Base-by-base conservation (phyloP, 1,139 yeast genomes). In the Taiozyma sp. region DNA sequence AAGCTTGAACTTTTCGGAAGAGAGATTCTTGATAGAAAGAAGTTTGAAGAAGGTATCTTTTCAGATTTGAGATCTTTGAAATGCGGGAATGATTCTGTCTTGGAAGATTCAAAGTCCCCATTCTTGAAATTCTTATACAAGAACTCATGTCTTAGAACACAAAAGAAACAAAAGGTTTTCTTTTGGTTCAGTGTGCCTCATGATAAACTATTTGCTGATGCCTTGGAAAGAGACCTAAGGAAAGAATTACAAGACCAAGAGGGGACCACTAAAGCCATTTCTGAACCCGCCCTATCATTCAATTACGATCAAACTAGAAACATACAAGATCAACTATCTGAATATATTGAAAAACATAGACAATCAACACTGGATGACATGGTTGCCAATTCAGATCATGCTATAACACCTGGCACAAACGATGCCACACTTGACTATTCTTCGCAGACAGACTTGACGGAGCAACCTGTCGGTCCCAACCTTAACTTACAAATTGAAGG, bases 181-280 rank as follows among this genome's bases (percentile, higher is more conserved):
- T 91, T 86, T 67, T 93, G 99, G 99, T 92, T 88, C 67, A 87
- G 92, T 64, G 98, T 93, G 8, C 93, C 95, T 44, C 98, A 93
- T 70, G 97, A 93, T 66, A 84, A 88, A 64, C 72, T 93, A 48
- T 92, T 93, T 79, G 84, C 93, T 4, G 99, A 93, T 69, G 98
- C 98, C 0, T 72, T 93, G 51, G 98, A 92, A 68, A 75, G 99
- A 61, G 99, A 93, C 65, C 71, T 92, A 65, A 91, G 91, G 67
- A 84, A 89, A 63, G 97, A 92, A 62, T 68, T 72, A 46, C 53
- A 72, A 38, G 75, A 76, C 49, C 87, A 81, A 57, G 68, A 69
- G 4, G 76, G 89, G 2, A 84, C 92, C 0, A 84, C 93, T 2
- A 70, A 70, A 29, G 78, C 91, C 4, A 68, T 72, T 22, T 65